Percentiles rank a stretch among this genome's conserved stretches.
Evolutionary conservation across 768 basidiomycete genomes (phyloP).

Genomic region (Mycena rosella): DNA sequence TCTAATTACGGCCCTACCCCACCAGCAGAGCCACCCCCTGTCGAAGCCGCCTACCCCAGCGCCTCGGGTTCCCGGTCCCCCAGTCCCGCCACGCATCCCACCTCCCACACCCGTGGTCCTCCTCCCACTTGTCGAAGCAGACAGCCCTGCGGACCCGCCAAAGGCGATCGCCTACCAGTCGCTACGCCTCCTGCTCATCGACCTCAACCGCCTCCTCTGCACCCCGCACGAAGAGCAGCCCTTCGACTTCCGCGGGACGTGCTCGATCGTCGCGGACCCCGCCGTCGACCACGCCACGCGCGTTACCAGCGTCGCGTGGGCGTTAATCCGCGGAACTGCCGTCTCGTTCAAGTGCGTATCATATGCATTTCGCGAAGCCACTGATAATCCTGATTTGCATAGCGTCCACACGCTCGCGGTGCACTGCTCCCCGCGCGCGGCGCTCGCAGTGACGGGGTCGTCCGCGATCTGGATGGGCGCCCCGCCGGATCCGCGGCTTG

Average conservation of each 20-base stretch:
- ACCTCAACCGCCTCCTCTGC: constrained; percentile 12
- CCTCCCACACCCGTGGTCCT: neutral
- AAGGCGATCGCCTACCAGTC: neutral
- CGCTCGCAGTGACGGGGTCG: neutral
- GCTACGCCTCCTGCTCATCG: constrained; percentile 6
- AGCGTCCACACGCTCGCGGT: neutral
- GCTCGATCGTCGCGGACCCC: constrained; percentile 4
- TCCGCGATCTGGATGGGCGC: constrained; percentile 9
- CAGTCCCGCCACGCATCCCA: too few species aligned
- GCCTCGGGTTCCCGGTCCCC: too few species aligned
- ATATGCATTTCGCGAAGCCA: neutral
- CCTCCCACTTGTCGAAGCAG: neutral
- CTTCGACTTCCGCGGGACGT: constrained; percentile 11
- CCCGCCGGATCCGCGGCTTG: neutral
- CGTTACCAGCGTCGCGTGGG: neutral
- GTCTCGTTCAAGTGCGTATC: constrained; percentile 6
- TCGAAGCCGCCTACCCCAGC: too few species aligned
- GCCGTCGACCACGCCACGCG: neutral
- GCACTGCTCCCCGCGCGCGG: neutral
- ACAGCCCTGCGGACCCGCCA: neutral
- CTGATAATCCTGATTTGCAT: too few species aligned
- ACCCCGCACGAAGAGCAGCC: constrained; percentile 14
- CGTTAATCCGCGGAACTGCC: neutral
- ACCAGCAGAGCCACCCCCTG: too few species aligned
- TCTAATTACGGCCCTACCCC: too few species aligned